Conservation (phyloP, 129 eudicot species). For the Apium graveolens region DNA sequence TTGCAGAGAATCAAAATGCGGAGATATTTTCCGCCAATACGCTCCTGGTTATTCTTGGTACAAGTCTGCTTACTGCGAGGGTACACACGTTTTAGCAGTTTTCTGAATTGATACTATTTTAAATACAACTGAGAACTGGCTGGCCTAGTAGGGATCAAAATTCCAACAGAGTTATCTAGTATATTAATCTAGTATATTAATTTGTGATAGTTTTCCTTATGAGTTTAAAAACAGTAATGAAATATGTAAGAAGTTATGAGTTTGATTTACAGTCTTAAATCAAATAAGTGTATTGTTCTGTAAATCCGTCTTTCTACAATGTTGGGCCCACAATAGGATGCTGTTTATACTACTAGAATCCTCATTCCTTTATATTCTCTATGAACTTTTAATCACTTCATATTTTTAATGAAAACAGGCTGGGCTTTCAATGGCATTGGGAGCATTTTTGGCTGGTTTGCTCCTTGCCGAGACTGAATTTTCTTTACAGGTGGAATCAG, state of each 20-base stretch:
- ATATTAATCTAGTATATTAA: not conserved
- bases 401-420: slow-evolving; percentile 54
- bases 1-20: slow-evolving; percentile 96
- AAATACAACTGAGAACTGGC: not conserved
- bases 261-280: too few relatives aligned
- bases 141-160: not conserved
- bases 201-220: not conserved
- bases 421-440: slow-evolving; percentile 99
- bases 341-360: not conserved
- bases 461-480: slow-evolving; percentile 98
- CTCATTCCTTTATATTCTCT: not conserved
- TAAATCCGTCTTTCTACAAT: not conserved
- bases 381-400: not conserved
- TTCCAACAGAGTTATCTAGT: not conserved
- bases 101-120: slow-evolving; percentile 14
- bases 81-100: slow-evolving; percentile 18
- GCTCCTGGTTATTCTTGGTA: slow-evolving; percentile 92
- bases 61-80: slow-evolving; percentile 99
- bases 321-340: not conserved
- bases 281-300: not conserved
- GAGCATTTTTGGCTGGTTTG: slow-evolving; percentile 99
- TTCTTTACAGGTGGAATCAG: slow-evolving; percentile 97
- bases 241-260: not conserved
- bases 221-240: not conserved
- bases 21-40: slow-evolving; percentile 98